A percentile compares a stretch with the other conserved stretches of the same genome.
Evolutionary conservation across 768 basidiomycete genomes (phyloP).

Genomic region (Termitomyces eurrhizus): DNA sequence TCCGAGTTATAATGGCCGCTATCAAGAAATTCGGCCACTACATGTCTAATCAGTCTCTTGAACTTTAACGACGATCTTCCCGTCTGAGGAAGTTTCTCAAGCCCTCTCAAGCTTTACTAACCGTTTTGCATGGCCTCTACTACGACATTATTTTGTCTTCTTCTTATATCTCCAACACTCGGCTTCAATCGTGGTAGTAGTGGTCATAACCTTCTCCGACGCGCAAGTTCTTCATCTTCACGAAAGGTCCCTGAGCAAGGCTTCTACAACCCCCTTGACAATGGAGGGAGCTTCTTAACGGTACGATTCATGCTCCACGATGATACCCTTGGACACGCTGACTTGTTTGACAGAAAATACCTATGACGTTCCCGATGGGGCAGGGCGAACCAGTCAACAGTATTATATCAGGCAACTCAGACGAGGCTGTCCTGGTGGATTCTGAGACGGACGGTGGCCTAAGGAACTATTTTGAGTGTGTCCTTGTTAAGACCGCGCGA

Average conservation of each 20-base stretch:
- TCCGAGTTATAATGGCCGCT: constrained; percentile 1
- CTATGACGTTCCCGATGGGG: constrained; percentile 59
- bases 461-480: constrained; percentile 78
- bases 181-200: constrained; percentile 10
- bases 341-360: constrained; percentile 38
- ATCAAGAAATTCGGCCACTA: not conserved
- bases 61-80: constrained; percentile 1
- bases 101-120: not conserved
- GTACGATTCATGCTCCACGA: constrained; percentile 37
- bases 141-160: constrained; percentile 23
- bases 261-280: constrained; percentile 51
- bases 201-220: constrained; percentile 6
- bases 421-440: constrained; percentile 61
- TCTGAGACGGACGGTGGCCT: constrained; percentile 63
- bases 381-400: constrained; percentile 86
- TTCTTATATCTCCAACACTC: constrained; percentile 26
- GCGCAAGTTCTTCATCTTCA: constrained; percentile 13
- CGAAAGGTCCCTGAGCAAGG: constrained; percentile 48
- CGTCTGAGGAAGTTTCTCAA: not conserved
- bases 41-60: not conserved
- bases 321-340: not conserved
- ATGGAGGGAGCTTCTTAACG: constrained; percentile 69
- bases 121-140: constrained; percentile 13
- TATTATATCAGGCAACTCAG: constrained; percentile 77
- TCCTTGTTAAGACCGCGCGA: constrained; percentile 11